phyloP scores from a whole-genome alignment of 495 filamentous ascomycete genomes.

The Aspergillus olivimuriae region DNA sequence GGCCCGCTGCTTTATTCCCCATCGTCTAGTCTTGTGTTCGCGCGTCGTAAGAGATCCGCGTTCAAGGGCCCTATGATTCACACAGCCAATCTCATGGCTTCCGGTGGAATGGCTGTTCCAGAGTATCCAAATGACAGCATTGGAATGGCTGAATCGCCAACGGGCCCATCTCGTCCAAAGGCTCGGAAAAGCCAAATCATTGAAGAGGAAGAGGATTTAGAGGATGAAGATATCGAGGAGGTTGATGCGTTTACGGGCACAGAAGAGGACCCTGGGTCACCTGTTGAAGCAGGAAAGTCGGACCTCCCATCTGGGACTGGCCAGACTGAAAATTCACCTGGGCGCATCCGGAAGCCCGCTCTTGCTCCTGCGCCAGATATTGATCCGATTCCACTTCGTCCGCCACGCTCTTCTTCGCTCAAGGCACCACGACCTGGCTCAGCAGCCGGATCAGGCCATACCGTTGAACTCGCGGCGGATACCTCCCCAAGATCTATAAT shows the following conservation, averaged over 20 bases:
- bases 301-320: constrained; percentile 7
- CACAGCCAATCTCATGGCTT: constrained; percentile 41
- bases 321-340: constrained; percentile 15
- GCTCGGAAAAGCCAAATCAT: constrained; percentile 59
- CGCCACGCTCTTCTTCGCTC: constrained; percentile 36
- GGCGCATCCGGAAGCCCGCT: constrained; percentile 15
- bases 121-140: constrained; percentile 29
- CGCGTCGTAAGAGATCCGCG: constrained; percentile 78
- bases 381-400: constrained; percentile 24
- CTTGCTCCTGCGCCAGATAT: constrained; percentile 33
- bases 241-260: constrained; percentile 61
- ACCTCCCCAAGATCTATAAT: constrained; percentile 8
- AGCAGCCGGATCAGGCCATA: not conserved
- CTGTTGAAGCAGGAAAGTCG: constrained; percentile 15
- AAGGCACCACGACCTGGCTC: constrained; percentile 9
- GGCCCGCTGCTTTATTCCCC: constrained; percentile 39
- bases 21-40: constrained; percentile 71
- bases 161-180: constrained; percentile 51
- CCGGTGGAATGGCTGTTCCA: constrained; percentile 30
- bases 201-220: constrained; percentile 81
- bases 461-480: constrained; percentile 3
- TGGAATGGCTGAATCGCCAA: constrained; percentile 44
- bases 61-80: constrained; percentile 82
- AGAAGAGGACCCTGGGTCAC: constrained; percentile 35
- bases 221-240: constrained; percentile 66